Conservation (phyloP, 495 filamentous ascomycete species). For the Neurospora intermedia region DNA sequence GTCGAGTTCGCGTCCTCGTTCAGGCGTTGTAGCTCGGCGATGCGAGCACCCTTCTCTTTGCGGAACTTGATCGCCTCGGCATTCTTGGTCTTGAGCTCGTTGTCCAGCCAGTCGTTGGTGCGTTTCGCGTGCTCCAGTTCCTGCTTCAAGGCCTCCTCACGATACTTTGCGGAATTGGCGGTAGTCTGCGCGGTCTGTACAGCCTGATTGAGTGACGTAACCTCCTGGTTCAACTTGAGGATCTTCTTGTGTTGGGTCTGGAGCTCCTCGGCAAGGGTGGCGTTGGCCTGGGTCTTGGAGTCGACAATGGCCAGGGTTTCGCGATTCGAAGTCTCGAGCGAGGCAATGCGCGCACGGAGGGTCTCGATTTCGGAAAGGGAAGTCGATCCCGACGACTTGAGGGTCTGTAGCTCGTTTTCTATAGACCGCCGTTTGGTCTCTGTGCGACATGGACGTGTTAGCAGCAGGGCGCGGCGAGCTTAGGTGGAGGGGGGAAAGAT, state of each 20-base stretch:
- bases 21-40: conserved; percentile 75
- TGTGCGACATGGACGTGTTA: conserved; percentile 13
- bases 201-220: conserved; percentile 67
- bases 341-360: conserved; percentile 66
- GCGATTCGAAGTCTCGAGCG: conserved; percentile 82
- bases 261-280: conserved; percentile 75
- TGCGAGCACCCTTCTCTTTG: conserved; percentile 83
- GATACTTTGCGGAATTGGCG: conserved; percentile 67
- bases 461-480: neutral
- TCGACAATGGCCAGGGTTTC: conserved; percentile 82
- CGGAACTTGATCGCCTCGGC: conserved; percentile 80
- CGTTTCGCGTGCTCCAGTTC: conserved; percentile 77
- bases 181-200: conserved; percentile 70
- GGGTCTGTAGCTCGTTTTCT: conserved; percentile 68
- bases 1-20: conserved; percentile 72
- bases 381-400: conserved; percentile 64
- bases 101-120: conserved; percentile 86
- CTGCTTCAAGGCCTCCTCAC: conserved; percentile 77
- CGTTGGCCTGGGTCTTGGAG: conserved; percentile 77
- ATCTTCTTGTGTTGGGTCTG: conserved; percentile 80
- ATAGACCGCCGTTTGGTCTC: conserved; percentile 36
- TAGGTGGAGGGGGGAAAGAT: neutral
- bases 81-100: conserved; percentile 78
- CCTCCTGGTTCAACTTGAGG: conserved; percentile 66
- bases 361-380: conserved; percentile 67